Conservation (phyloP, 345 rosid genomes). For the Raphanus sativus region DNA sequence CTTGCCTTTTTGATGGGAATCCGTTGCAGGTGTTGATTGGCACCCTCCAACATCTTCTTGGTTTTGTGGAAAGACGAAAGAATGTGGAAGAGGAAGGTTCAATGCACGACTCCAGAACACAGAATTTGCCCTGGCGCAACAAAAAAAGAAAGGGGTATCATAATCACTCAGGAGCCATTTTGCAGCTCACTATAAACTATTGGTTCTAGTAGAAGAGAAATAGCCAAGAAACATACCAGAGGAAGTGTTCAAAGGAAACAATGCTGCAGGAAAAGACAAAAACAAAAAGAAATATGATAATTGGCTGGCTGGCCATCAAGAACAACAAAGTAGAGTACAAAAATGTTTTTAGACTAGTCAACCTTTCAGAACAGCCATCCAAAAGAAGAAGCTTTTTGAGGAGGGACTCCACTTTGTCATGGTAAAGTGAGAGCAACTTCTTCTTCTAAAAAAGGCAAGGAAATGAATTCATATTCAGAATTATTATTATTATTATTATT, state of each 20-base stretch:
- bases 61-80: conserved; percentile 77
- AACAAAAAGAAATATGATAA: not conserved
- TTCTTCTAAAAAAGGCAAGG: conserved; percentile 57
- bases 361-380: conserved; percentile 71
- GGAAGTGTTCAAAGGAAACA: conserved; percentile 76
- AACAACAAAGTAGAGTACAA: not conserved
- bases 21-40: conserved; percentile 24
- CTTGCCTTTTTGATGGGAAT: conserved; percentile 40
- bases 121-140: conserved; percentile 77
- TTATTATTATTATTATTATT: not conserved
- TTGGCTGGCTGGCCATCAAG: not conserved
- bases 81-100: conserved; percentile 86
- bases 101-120: conserved; percentile 94
- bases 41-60: conserved; percentile 40
- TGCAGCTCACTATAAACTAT: not conserved
- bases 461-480: not conserved
- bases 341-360: not conserved
- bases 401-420: conserved; percentile 68
- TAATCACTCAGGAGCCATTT: conserved; percentile 12
- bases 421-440: conserved; percentile 54
- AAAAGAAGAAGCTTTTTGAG: conserved; percentile 72
- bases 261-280: conserved; percentile 48
- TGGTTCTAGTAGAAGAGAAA: not conserved
- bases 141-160: conserved; percentile 12
- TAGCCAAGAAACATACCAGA: conserved; percentile 59